phyloP scores from a whole-genome alignment of 805 yeast species.

The Kluyveromyces aestuarii region DNA sequence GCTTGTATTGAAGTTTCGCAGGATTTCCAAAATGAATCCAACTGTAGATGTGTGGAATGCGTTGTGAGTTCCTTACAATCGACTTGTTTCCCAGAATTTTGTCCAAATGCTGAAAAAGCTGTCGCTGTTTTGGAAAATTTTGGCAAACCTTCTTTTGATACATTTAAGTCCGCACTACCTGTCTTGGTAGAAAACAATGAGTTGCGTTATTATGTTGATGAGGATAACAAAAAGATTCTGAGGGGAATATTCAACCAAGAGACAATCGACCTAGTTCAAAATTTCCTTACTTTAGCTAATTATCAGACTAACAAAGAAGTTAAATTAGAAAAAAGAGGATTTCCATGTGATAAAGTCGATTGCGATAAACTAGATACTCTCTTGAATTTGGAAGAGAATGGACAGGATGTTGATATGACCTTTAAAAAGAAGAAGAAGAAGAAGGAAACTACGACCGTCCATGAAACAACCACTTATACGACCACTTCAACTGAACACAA shows the following conservation, averaged over 20 bases:
- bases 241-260: not conserved
- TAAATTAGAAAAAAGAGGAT: not conserved
- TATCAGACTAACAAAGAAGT: not conserved
- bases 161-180: not conserved
- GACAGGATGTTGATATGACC: not conserved
- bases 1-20: slow-evolving; percentile 10
- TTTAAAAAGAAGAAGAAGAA: slow-evolving; percentile 3
- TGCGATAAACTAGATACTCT: not conserved
- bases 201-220: slow-evolving; percentile 2
- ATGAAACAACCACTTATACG: not conserved
- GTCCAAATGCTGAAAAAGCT: slow-evolving; percentile 3
- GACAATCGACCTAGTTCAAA: not conserved
- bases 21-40: slow-evolving; percentile 8
- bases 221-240: not conserved
- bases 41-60: slow-evolving; percentile 18
- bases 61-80: slow-evolving; percentile 7
- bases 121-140: slow-evolving; percentile 1
- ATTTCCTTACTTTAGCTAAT: not conserved
- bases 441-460: not conserved
- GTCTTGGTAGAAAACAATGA: not conserved
- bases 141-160: not conserved
- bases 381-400: not conserved
- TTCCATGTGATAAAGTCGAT: slow-evolving; percentile 2
- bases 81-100: slow-evolving; percentile 9
- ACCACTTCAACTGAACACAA: slow-evolving; percentile 14